Evolutionary conservation across 139 green algal species (phyloP).

Genomic region (Chlorella sorokiniana): DNA sequence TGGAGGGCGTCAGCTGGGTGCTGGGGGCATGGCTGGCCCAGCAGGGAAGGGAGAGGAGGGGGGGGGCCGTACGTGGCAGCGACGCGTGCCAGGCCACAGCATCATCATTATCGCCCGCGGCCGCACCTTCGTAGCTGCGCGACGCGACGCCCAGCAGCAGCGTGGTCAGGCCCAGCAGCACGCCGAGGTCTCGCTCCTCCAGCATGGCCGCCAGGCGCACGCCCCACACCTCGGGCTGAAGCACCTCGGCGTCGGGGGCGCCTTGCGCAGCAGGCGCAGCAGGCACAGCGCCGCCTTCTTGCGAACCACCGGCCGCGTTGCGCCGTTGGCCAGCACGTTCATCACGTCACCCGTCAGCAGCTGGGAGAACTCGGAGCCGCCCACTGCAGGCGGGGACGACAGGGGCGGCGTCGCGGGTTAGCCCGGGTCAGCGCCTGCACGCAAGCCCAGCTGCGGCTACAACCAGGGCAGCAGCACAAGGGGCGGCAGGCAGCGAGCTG

Average conservation of each 20-base stretch:
- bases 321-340: constrained; percentile 83
- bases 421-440: too few relatives aligned
- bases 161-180: constrained; percentile 82
- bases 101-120: too few relatives aligned
- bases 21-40: not conserved
- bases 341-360: constrained; percentile 91
- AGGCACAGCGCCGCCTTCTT: constrained; percentile 98
- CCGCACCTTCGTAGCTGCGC: constrained; percentile 56
- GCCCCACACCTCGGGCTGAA: constrained; percentile 54
- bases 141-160: constrained; percentile 88
- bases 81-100: not conserved
- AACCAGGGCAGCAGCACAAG: too few relatives aligned
- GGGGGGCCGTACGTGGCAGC: not conserved
- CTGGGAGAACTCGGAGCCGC: constrained; percentile 94
- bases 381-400: constrained; percentile 70
- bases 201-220: constrained; percentile 68
- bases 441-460: too few relatives aligned
- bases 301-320: constrained; percentile 82
- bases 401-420: not conserved
- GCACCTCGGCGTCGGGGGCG: constrained; percentile 74
- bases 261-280: constrained; percentile 92
- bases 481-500: too few relatives aligned
- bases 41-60: not conserved
- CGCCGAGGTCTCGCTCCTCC: constrained; percentile 90
- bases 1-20: not conserved